Evolutionary conservation across 768 basidiomycete species (phyloP).

Genomic region (Trametes maxima): DNA sequence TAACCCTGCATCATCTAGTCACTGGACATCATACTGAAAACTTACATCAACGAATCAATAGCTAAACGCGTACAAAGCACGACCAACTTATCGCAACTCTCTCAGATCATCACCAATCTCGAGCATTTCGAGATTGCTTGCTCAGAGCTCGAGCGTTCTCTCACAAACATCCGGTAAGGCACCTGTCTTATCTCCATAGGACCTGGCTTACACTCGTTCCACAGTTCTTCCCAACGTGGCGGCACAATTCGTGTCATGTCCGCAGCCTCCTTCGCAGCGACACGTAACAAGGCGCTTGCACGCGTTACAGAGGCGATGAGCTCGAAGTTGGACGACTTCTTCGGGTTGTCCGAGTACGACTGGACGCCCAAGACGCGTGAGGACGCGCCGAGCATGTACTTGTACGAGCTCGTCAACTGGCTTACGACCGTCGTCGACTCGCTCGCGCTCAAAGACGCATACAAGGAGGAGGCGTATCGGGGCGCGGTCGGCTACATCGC

Average conservation of each 20-base stretch:
- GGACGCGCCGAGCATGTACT: slow-evolving; percentile 86
- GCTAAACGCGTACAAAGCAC: slow-evolving; percentile 72
- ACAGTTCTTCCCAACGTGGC: slow-evolving; percentile 80
- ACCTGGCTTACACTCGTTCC: neutral
- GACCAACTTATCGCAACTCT: slow-evolving; percentile 84
- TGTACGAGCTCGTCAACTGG: slow-evolving; percentile 96
- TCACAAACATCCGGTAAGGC: slow-evolving; percentile 77
- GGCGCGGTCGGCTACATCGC: slow-evolving; percentile 89
- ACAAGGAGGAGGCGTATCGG: slow-evolving; percentile 89
- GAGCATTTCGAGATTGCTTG: slow-evolving; percentile 91
- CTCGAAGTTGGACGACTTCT: slow-evolving; percentile 93
- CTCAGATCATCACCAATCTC: slow-evolving; percentile 89
- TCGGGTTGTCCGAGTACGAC: slow-evolving; percentile 92
- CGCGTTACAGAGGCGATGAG: slow-evolving; percentile 84
- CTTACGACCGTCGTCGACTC: slow-evolving; percentile 95
- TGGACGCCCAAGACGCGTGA: slow-evolving; percentile 81
- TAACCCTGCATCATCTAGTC: slow-evolving; percentile 51
- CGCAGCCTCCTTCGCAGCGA: slow-evolving; percentile 63
- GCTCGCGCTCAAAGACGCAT: slow-evolving; percentile 75
- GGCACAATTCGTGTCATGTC: slow-evolving; percentile 75
- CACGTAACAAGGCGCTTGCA: slow-evolving; percentile 66
- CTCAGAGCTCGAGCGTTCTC: slow-evolving; percentile 78
- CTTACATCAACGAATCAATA: slow-evolving; percentile 76
- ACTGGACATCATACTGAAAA: slow-evolving; percentile 78
- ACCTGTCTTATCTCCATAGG: neutral